Percentiles rank a stretch among this genome's conserved stretches.
Evolutionary conservation across 129 eudicot species (phyloP).

Genomic region (Flaveria bidentis): DNA sequence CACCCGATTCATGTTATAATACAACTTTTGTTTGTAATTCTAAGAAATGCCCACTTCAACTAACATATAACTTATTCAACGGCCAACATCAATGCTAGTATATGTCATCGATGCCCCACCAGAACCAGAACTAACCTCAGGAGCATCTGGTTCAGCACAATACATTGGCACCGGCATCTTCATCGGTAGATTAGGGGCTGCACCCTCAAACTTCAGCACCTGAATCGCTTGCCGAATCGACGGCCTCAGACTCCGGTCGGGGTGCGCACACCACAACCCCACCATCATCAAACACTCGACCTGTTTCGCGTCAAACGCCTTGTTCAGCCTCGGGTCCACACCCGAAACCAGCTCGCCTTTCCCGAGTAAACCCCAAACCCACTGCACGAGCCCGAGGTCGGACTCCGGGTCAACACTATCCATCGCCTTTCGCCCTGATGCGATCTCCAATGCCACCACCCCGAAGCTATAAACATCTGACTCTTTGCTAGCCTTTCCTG

Average conservation of each 20-base stretch:
- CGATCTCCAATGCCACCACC: constrained; percentile 51
- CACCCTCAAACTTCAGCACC: constrained; percentile 54
- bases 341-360: constrained; percentile 42
- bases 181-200: constrained; percentile 44
- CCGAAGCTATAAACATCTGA: constrained; percentile 68
- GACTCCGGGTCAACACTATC: constrained; percentile 24
- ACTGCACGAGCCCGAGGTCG: constrained; percentile 42
- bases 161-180: constrained; percentile 49
- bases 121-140: constrained; percentile 26
- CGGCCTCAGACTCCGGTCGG: constrained; percentile 49
- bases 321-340: constrained; percentile 35
- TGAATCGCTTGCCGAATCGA: constrained; percentile 59
- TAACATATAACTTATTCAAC: constrained; percentile 18
- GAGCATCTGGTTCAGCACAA: constrained; percentile 17
- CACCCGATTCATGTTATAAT: background rate
- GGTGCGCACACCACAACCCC: constrained; percentile 63
- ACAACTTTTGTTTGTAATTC: background rate
- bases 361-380: constrained; percentile 55
- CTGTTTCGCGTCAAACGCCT: constrained; percentile 31
- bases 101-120: constrained; percentile 37
- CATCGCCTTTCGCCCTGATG: constrained; percentile 39
- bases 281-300: constrained; percentile 54
- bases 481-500: constrained; percentile 57
- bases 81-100: constrained; percentile 39
- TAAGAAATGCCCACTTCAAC: background rate